Base-by-base conservation (phyloP, 2,329 filamentous ascomycete species). In the Meredithiella fracta region DNA sequence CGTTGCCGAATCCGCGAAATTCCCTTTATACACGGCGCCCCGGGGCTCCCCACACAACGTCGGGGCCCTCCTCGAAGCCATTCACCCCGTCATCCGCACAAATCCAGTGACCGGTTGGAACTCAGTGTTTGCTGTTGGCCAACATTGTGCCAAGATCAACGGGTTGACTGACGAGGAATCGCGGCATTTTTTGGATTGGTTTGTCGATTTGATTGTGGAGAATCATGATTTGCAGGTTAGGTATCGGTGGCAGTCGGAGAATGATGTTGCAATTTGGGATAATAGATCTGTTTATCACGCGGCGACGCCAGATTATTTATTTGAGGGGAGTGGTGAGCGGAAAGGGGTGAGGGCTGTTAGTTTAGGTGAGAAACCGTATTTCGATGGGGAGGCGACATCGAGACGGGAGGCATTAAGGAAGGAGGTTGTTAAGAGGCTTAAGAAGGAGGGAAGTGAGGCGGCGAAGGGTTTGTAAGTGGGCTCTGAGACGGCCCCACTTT, bases 21-120 rank as follows among this genome's bases (percentile, higher is more conserved):
- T 75, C 64, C 64, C 68, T 58, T 59, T 77, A 1, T 75, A 77
- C 64, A 65, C 66, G 0, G 66, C 59, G n/a, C 64, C 66, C 60
- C 71, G 75, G 31, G 75, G 75, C 2, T 67, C 72, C 0, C 75
- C 75, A 0, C 70, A 72, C 59, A 79, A 79, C 59, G 62, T 73
- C 2, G 76, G 75, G 49, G 63, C 66, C 2, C 63, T 68, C 1
- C 68, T 79, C 58, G 68, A 70, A 56, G 74, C 75, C 17, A 63
- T 74, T 3, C 76, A 79, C 63, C 76, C 76, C 0, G 72, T 79
- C 3, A 64, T 80, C 23, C 71, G 76, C 42, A 79, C 76, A 8
- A 79, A 79, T 63, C 76, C 76, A 0, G 74, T 79, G 0, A 79
- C 75, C 0, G 76, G 76, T 1, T 79, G 76, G 76, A 78, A 77